Percentiles rank a stretch among this genome's conserved stretches.
phyloP scores from a whole-genome alignment of 2,329 filamentous ascomycete species.

The Ambrosiella xylebori region DNA sequence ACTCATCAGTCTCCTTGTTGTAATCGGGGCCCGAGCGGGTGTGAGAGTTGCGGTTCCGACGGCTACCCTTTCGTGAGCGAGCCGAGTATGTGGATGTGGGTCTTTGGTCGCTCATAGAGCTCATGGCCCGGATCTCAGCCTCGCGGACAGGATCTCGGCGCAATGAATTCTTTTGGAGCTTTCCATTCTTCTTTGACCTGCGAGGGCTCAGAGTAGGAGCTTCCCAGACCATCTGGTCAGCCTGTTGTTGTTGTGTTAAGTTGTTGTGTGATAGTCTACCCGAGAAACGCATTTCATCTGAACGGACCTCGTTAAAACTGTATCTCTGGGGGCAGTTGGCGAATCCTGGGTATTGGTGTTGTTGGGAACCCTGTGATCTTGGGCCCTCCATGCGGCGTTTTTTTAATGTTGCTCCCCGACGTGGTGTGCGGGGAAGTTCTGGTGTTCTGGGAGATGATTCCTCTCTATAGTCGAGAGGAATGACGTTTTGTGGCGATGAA shows the following conservation, averaged over 20 bases:
- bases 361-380: constrained; percentile 21
- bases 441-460: constrained; percentile 5
- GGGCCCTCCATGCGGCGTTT: constrained; percentile 29
- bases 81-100: constrained; percentile 44
- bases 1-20: constrained; percentile 30
- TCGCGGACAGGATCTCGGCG: constrained; percentile 52
- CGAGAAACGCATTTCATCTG: constrained; percentile 33
- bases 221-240: not conserved
- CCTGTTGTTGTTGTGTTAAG: not conserved
- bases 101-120: constrained; percentile 35
- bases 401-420: constrained; percentile 18
- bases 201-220: constrained; percentile 11
- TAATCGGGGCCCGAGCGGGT: constrained; percentile 32
- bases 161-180: constrained; percentile 1
- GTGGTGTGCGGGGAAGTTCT: constrained; percentile 14
- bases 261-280: constrained; percentile 11
- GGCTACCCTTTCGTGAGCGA: constrained; percentile 33
- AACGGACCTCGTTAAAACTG: constrained; percentile 44
- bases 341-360: constrained; percentile 16
- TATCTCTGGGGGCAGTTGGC: constrained; percentile 29
- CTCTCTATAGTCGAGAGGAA: constrained; percentile 14
- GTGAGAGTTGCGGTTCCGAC: constrained; percentile 48
- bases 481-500: constrained; percentile 19
- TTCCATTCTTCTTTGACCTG: constrained; percentile 6
- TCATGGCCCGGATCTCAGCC: constrained; percentile 78